phyloP scores from a whole-genome alignment of 78 protist species.

The Isochrysis galbana region DNA sequence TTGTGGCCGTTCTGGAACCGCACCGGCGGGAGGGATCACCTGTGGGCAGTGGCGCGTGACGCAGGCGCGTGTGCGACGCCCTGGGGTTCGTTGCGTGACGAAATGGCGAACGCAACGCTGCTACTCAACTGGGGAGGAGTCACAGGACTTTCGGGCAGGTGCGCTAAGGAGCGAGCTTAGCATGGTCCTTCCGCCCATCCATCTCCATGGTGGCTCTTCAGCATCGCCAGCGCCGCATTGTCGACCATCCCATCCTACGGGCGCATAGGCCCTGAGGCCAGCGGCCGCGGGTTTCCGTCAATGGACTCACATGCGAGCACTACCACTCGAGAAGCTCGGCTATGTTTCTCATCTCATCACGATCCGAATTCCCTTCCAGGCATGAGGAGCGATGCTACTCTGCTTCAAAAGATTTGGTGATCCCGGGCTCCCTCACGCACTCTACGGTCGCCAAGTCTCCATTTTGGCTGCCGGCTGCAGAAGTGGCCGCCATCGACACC shows the following conservation, averaged over 20 bases:
- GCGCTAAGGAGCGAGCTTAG: no score
- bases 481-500: neutral
- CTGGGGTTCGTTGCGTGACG: neutral
- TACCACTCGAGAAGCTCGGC: no score
- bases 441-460: neutral
- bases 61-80: constrained; percentile 18
- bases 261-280: no score
- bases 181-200: no score
- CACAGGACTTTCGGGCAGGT: neutral
- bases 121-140: neutral
- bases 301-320: no score
- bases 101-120: neutral
- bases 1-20: neutral
- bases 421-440: neutral
- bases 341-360: neutral
- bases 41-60: neutral
- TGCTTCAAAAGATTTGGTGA: neutral
- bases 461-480: neutral
- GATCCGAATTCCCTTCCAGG: neutral
- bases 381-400: neutral
- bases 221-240: no score
- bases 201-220: no score
- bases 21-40: neutral
- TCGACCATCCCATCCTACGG: no score
- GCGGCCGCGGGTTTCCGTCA: no score